Percentiles rank a stretch among this genome's conserved stretches.
These are phyloP conservation scores for Phaeotremella fagi DNA, from an alignment of 768 basidiomycete genomes.

Conservation along the genomic window DNA sequence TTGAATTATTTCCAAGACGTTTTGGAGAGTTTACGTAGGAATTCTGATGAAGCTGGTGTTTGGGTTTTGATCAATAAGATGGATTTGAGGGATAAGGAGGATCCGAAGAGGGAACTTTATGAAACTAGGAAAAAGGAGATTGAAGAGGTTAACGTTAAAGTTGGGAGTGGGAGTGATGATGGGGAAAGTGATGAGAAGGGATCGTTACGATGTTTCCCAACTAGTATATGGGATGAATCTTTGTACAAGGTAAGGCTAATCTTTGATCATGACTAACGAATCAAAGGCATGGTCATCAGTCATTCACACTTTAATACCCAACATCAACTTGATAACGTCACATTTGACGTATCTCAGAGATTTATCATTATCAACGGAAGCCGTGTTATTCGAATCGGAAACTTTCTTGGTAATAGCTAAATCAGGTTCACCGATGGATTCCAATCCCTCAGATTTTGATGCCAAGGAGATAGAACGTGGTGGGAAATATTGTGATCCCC, in stretches of 20 bases:
- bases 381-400: constrained; percentile 91
- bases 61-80: constrained; percentile 96
- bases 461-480: constrained; percentile 35
- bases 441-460: constrained; percentile 44
- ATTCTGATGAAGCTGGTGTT: constrained; percentile 61
- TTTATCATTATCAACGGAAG: constrained; percentile 85
- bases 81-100: constrained; percentile 65
- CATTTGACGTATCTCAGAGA: constrained; percentile 82
- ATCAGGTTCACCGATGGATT: constrained; percentile 44
- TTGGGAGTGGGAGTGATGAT: constrained; percentile 40
- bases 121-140: constrained; percentile 71
- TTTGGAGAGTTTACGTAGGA: constrained; percentile 64
- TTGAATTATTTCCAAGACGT: constrained; percentile 88
- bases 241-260: constrained; percentile 69
- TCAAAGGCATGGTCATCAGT: constrained; percentile 94
- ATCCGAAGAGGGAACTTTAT: constrained; percentile 58
- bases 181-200: constrained; percentile 9
- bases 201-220: constrained; percentile 73
- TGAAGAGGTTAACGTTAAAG: constrained; percentile 57
- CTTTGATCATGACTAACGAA: background rate
- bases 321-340: constrained; percentile 77
- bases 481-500: constrained; percentile 47
- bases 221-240: constrained; percentile 95
- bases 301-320: constrained; percentile 93
- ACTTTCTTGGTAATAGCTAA: constrained; percentile 94